Evolutionary conservation across 2,329 filamentous ascomycete species (phyloP).

Genomic region (Drechslerella dactyloides): DNA sequence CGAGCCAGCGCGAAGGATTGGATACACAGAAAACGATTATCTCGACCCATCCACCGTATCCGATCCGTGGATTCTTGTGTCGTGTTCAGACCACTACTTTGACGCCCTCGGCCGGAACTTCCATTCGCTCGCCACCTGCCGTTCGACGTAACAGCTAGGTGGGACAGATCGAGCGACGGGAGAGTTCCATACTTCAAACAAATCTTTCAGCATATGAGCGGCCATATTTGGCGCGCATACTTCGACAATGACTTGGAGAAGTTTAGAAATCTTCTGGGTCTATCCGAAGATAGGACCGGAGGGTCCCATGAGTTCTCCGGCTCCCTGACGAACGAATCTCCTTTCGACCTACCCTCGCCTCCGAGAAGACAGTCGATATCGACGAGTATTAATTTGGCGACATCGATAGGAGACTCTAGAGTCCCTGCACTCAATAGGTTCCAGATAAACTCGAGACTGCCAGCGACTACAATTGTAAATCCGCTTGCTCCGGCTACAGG

Average conservation of each 20-base stretch:
- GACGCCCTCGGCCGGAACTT: conserved; percentile 50
- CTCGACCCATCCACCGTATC: not conserved
- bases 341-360: conserved; percentile 56
- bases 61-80: not conserved
- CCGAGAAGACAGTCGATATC: conserved; percentile 51
- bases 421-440: conserved; percentile 62
- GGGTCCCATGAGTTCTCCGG: conserved; percentile 63
- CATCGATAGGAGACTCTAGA: conserved; percentile 52
- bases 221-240: conserved; percentile 94
- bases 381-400: conserved; percentile 63
- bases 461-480: conserved; percentile 68
- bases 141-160: conserved; percentile 49
- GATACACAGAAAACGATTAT: not conserved
- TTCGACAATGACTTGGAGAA: conserved; percentile 96
- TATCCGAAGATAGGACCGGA: conserved; percentile 62
- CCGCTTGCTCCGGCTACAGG: conserved; percentile 46
- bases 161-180: conserved; percentile 49
- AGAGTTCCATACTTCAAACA: conserved; percentile 49
- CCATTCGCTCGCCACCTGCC: conserved; percentile 52
- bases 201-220: conserved; percentile 76
- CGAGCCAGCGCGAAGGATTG: too few relatives aligned
- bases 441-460: conserved; percentile 85
- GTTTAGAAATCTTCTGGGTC: conserved; percentile 80
- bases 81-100: not conserved
- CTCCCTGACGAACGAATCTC: conserved; percentile 65